These are phyloP conservation scores for Russula olivacea DNA, from an alignment of 768 basidiomycete species.

Conservation along the genomic window DNA sequence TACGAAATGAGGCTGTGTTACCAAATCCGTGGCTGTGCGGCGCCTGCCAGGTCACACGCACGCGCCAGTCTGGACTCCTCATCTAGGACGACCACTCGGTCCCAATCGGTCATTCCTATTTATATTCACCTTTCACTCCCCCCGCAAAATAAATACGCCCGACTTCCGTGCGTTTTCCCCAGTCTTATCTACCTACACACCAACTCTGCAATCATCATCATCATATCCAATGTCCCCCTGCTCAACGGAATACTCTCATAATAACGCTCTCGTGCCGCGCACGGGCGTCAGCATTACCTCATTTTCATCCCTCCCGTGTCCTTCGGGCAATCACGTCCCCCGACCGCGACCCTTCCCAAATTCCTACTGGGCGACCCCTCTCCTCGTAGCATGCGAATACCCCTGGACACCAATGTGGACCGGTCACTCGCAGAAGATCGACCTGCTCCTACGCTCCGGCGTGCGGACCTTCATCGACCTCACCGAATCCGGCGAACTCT, in stretches of 20 bases:
- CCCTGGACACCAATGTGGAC: conserved; percentile 56
- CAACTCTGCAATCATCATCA: not conserved
- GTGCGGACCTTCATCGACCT: conserved; percentile 80
- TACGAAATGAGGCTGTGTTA: not conserved
- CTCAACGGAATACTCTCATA: conserved; percentile 4
- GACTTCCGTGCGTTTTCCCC: not conserved
- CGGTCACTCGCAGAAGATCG: conserved; percentile 51
- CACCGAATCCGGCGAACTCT: conserved; percentile 73
- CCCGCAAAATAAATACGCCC: not conserved
- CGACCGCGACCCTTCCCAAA: conserved; percentile 65
- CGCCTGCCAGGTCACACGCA: not conserved
- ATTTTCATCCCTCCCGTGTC: conserved; percentile 3
- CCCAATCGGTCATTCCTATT: not conserved
- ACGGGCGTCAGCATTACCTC: not conserved
- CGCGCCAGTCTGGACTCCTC: conserved; percentile 3
- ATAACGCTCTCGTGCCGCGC: not conserved
- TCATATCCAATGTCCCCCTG: not conserved
- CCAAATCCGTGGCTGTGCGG: conserved; percentile 4
- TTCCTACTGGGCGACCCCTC: conserved; percentile 75
- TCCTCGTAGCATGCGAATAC: conserved; percentile 75
- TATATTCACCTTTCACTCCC: not conserved
- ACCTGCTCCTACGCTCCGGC: conserved; percentile 62
- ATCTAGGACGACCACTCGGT: not conserved
- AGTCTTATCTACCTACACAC: not conserved
- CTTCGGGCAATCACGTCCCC: conserved; percentile 8